These are phyloP conservation scores for Mycena rebaudengoi DNA, from an alignment of 768 basidiomycete species.

Conservation along the genomic window DNA sequence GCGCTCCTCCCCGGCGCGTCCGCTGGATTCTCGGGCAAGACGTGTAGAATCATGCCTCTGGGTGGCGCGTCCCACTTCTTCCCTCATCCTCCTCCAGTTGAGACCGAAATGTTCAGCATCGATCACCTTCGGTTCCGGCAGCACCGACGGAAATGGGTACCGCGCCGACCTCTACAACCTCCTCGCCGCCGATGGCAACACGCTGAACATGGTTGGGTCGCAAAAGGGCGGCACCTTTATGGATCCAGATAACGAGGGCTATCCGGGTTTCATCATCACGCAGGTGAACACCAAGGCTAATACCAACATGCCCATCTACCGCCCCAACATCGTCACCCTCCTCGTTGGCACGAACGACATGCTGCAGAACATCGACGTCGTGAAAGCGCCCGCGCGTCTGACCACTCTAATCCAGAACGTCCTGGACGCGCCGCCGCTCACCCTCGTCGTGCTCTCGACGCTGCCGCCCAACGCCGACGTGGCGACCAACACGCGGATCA, in stretches of 20 bases:
- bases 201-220: slow-evolving; percentile 10
- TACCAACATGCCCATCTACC: not conserved
- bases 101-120: no score
- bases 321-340: slow-evolving; percentile 16
- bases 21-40: no score
- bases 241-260: slow-evolving; percentile 15
- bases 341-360: slow-evolving; percentile 14
- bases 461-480: slow-evolving; percentile 7
- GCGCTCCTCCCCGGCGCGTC: no score
- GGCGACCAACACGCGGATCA: not conserved
- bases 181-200: slow-evolving; percentile 16
- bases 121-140: not conserved
- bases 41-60: no score
- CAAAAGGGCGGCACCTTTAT: not conserved
- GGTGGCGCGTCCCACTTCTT: no score
- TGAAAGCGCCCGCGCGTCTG: not conserved
- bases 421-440: not conserved
- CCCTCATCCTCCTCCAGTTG: no score
- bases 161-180: slow-evolving; percentile 16
- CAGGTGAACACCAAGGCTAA: not conserved
- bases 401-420: not conserved
- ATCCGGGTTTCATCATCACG: slow-evolving; percentile 7
- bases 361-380: not conserved
- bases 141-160: slow-evolving; percentile 10
- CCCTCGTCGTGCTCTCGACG: slow-evolving; percentile 10